Base-by-base conservation (phyloP, 202 grass and related monocot genomes). In the Brachypodium distachyon region DNA sequence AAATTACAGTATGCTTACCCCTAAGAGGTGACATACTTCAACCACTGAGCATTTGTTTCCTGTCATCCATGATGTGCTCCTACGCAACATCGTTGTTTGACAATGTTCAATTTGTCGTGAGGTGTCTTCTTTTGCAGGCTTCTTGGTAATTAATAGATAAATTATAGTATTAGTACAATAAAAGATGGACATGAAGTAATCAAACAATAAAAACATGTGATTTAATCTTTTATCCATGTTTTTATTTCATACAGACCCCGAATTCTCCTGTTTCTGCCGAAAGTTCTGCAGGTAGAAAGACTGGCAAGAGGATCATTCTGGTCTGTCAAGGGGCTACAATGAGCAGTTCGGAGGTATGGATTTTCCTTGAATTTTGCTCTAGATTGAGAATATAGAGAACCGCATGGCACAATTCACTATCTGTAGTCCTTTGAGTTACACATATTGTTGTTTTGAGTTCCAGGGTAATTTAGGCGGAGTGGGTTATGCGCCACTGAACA, bases 401-500 rank as follows among this genome's bases (percentile, higher is more conserved):
- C 1, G 17, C n/a, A n/a, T n/a, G n/a, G n/a, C 49, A 19, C 17
- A 66, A 3, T 22, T 9, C 28, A 58, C 63, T 23, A 36, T 51
- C 56, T 72, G 14, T 60, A 82, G n/a, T 38, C 17, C 61, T 67
- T 81, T 55, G 4, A 78, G 41, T 33, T 29, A 67, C 60, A 11
- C 81, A 76, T 61, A 23, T 51, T 54, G 50, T 43, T 62, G 65
- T 70, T 82, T 59, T 77, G 23, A 57, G 23, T 80, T 90, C 22
- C 89, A 96, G 92, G 74, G 82, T 76, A 81, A 74, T 74, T 76
- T 96, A 32, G 69, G 61, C 34, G 79, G 83, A 70, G 73, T 89
- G 53, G 87, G 91, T 70, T 98, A 90, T 53, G 89, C 88, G 9
- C 80, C 95, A 0, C 80, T 98, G 82, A 98, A 98, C 74, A 98